Percentiles rank a stretch among this genome's conserved stretches.
Evolutionary conservation across 2,329 filamentous ascomycete species (phyloP).

Genomic region (Neonectria ditissima): DNA sequence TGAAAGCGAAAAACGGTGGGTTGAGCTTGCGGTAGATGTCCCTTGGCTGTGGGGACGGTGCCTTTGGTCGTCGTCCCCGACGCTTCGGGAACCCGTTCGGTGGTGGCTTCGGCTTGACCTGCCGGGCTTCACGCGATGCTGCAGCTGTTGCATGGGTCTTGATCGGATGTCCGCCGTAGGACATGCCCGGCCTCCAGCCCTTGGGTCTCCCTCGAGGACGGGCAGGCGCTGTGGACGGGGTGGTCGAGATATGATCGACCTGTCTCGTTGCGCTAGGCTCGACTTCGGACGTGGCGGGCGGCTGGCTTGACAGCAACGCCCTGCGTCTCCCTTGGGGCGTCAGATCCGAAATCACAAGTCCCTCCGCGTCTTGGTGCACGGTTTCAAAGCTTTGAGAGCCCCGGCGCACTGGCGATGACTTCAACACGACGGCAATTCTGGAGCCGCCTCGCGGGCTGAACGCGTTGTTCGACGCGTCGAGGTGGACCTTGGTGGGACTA

Average conservation of each 20-base stretch:
- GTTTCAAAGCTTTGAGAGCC: slow-evolving; percentile 17
- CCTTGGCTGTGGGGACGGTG: slow-evolving; percentile 52
- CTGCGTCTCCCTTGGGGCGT: slow-evolving; percentile 30
- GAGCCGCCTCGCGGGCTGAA: slow-evolving; percentile 7
- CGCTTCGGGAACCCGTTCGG: slow-evolving; percentile 49
- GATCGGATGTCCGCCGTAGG: slow-evolving; percentile 42
- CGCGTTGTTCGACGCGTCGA: neutral
- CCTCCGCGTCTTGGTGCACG: slow-evolving; percentile 23
- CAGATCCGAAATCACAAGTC: slow-evolving; percentile 38
- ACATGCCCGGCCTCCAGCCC: slow-evolving; percentile 54
- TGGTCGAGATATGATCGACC: slow-evolving; percentile 15
- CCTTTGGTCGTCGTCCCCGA: slow-evolving; percentile 57
- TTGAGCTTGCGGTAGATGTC: slow-evolving; percentile 56
- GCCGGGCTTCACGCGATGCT: slow-evolving; percentile 38
- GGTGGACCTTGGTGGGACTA: neutral
- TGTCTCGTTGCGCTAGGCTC: slow-evolving; percentile 12
- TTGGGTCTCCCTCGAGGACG: slow-evolving; percentile 59
- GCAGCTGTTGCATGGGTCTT: slow-evolving; percentile 32
- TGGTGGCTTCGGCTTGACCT: slow-evolving; percentile 45
- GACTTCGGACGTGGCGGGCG: slow-evolving; percentile 8
- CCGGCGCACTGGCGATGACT: slow-evolving; percentile 24
- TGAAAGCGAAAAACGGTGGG: slow-evolving; percentile 62
- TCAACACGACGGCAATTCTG: slow-evolving; percentile 39
- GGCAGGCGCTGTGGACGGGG: slow-evolving; percentile 12
- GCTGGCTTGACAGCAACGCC: slow-evolving; percentile 6